These are phyloP conservation scores for Talaromyces piceae DNA, from an alignment of 2,329 filamentous ascomycete species.

Conservation along the genomic window DNA sequence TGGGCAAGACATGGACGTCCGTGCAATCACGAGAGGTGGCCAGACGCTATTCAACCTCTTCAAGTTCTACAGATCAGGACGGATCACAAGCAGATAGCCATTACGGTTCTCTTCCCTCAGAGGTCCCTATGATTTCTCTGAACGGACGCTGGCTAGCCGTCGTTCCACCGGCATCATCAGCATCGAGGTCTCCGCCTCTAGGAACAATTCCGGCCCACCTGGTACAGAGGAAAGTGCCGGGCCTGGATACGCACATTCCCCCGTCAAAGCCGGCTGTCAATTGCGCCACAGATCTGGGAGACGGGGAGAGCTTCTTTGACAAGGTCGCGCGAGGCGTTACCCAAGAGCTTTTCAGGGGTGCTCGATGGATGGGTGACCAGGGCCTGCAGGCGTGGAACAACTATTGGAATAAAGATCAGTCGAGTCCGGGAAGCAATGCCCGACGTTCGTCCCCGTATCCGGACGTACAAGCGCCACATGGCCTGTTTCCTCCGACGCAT, in stretches of 20 bases:
- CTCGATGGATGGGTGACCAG: constrained; percentile 44
- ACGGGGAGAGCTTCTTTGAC: constrained; percentile 41
- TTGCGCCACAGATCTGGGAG: constrained; percentile 40
- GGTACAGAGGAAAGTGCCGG: constrained; percentile 29
- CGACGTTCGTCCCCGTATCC: constrained; percentile 24
- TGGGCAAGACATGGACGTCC: constrained; percentile 88
- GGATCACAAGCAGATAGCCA: constrained; percentile 34
- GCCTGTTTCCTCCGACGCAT: constrained; percentile 41
- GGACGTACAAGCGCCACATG: constrained; percentile 26
- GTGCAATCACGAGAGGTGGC: constrained; percentile 53
- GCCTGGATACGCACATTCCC: constrained; percentile 36
- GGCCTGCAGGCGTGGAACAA: constrained; percentile 44
- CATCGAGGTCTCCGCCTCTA: constrained; percentile 31
- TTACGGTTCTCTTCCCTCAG: constrained; percentile 19
- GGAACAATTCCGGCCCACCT: constrained; percentile 33
- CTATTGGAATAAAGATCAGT: constrained; percentile 42
- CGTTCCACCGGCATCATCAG: constrained; percentile 35
- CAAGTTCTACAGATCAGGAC: constrained; percentile 38
- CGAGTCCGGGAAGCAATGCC: constrained; percentile 17
- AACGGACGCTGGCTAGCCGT: constrained; percentile 42
- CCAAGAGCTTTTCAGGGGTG: constrained; percentile 42
- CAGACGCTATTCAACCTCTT: constrained; percentile 40
- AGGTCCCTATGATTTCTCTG: constrained; percentile 36
- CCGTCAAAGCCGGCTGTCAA: constrained; percentile 35
- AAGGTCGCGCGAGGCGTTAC: constrained; percentile 43